Conservation (phyloP, 164 flowering plant species). For the Vitis cinerea region DNA sequence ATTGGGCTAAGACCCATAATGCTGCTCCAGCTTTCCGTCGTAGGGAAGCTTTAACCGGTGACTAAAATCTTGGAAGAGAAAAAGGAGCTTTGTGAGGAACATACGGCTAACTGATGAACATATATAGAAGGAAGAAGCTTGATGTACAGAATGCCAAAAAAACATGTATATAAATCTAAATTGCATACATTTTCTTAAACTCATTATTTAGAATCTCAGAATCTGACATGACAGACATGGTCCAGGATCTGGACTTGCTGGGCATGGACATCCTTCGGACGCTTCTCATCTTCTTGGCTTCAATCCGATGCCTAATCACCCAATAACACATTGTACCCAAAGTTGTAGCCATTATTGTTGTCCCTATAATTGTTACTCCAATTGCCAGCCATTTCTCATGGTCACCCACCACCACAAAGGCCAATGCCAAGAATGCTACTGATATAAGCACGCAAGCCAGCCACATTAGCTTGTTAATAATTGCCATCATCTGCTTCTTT, state of each 20-base stretch:
- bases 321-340: conserved; percentile 84
- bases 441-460: conserved; percentile 83
- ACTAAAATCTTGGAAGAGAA: no score
- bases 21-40: no score
- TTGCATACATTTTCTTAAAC: conserved; percentile 79
- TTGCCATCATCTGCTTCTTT: conserved; percentile 89
- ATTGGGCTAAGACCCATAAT: no score
- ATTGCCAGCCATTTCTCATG: conserved; percentile 74
- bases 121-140: no score
- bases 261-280: conserved; percentile 51
- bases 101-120: no score
- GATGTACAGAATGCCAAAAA: no score
- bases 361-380: conserved; percentile 74
- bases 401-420: conserved; percentile 78
- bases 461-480: conserved; percentile 99
- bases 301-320: conserved; percentile 76
- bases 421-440: conserved; percentile 72
- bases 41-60: no score
- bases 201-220: conserved; percentile 53
- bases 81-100: no score
- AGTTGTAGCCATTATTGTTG: conserved; percentile 71
- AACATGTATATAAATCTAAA: conserved; percentile 20
- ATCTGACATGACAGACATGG: conserved; percentile 56
- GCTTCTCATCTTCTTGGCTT: conserved; percentile 57
- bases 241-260: conserved; percentile 56